Conservation (phyloP, 2,329 filamentous ascomycete genomes). For the Cytospora mali region DNA sequence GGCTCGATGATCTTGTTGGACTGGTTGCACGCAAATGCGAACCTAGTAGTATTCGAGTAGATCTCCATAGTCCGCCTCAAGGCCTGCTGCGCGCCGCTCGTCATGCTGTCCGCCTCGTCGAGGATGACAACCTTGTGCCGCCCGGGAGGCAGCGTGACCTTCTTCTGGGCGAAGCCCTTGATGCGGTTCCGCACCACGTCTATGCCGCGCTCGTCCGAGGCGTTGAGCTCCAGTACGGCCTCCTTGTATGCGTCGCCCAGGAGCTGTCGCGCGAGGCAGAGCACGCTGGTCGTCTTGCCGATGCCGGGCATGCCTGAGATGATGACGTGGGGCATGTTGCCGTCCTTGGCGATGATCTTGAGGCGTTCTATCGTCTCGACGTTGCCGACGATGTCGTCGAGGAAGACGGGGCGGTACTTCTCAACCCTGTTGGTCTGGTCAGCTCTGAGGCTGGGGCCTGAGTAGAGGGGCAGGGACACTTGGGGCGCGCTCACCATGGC, state of each 20-base stretch:
- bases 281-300: conserved; percentile 94
- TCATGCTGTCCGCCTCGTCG: conserved; percentile 99
- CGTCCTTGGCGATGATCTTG: conserved; percentile 97
- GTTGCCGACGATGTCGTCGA: conserved; percentile 97
- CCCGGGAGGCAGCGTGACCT: conserved; percentile 88
- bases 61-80: conserved; percentile 98
- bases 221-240: conserved; percentile 93
- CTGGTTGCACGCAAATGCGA: conserved; percentile 98
- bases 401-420: conserved; percentile 92
- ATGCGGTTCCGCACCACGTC: conserved; percentile 97
- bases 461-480: not conserved
- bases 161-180: conserved; percentile 98
- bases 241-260: conserved; percentile 95
- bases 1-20: conserved; percentile 99
- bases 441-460: conserved; percentile 29
- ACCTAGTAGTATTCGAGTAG: conserved; percentile 92
- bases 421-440: conserved; percentile 71
- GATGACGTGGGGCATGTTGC: conserved; percentile 99
- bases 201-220: conserved; percentile 93
- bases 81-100: conserved; percentile 92
- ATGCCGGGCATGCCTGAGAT: conserved; percentile 99
- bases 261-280: conserved; percentile 89
- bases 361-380: conserved; percentile 95
- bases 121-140: conserved; percentile 96
- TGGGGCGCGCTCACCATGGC: conserved; percentile 65